These are phyloP conservation scores for Schizochytrium sp. DNA, from an alignment of 108 stramenopile species.

Conservation along the genomic window DNA sequence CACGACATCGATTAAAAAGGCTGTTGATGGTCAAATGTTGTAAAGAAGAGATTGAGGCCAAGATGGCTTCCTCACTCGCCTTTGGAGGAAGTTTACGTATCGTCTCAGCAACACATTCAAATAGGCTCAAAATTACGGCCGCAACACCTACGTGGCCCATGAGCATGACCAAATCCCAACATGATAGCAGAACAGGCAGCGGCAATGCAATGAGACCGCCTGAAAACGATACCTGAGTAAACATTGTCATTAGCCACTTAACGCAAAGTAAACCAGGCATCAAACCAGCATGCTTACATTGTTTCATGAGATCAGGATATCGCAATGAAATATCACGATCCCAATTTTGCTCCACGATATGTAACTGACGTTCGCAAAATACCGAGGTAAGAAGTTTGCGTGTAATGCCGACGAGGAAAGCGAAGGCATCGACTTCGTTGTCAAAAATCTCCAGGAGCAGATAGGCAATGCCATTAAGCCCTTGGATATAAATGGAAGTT, in stretches of 20 bases:
- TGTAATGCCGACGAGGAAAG: neutral
- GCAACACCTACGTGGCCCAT: slow-evolving; percentile 19
- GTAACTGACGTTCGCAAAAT: neutral
- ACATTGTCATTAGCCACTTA: slow-evolving; percentile 45
- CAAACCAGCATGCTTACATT: neutral
- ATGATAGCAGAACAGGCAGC: neutral
- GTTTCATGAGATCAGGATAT: neutral
- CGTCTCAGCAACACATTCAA: neutral
- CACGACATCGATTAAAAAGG: neutral
- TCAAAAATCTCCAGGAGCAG: slow-evolving; percentile 1
- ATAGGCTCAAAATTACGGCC: neutral
- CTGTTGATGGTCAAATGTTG: neutral
- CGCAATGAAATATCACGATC: neutral
- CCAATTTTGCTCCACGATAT: neutral
- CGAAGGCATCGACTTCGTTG: slow-evolving; percentile 18
- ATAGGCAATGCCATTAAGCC: slow-evolving; percentile 24
- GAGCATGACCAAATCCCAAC: neutral
- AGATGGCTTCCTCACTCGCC: neutral
- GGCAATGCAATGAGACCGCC: neutral
- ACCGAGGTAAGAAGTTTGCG: neutral
- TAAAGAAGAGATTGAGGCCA: neutral
- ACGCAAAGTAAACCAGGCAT: neutral
- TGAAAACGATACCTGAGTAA: neutral
- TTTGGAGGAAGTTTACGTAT: neutral
- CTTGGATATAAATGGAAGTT: neutral